Conservation (phyloP, 1,284 basidiomycete species). For the Meira miltonrushii region DNA sequence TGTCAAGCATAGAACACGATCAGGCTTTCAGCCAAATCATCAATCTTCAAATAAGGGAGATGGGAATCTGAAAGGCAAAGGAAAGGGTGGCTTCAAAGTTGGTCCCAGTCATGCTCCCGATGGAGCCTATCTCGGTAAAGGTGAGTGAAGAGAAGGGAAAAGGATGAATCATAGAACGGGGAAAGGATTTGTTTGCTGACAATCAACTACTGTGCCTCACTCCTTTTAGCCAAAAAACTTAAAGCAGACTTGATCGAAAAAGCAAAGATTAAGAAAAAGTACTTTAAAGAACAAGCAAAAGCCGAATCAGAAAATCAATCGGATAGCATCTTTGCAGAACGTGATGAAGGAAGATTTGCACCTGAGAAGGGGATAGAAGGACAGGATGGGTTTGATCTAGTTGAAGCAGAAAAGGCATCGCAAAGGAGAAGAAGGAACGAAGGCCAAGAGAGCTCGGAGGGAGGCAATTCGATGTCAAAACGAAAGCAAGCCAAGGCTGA, state of each 20-base stretch:
- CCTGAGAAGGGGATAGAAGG: slow-evolving; percentile 19
- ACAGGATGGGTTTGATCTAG: background rate
- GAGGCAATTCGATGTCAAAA: background rate
- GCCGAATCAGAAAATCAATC: slow-evolving; percentile 11
- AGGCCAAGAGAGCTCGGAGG: background rate
- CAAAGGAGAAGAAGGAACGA: slow-evolving; percentile 9
- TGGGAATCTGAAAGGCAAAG: slow-evolving; percentile 13
- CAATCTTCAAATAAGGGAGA: too few species aligned
- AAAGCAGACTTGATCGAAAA: slow-evolving; percentile 58
- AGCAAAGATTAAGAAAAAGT: slow-evolving; percentile 58
- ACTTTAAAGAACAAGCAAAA: slow-evolving; percentile 41
- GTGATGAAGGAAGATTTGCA: slow-evolving; percentile 33
- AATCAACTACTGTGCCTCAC: background rate
- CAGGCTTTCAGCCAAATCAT: too few species aligned
- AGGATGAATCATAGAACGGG: background rate
- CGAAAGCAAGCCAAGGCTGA: background rate
- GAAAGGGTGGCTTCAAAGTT: slow-evolving; percentile 38
- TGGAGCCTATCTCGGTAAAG: slow-evolving; percentile 45
- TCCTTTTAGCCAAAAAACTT: slow-evolving; percentile 55
- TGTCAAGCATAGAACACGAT: too few species aligned
- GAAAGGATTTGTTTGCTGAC: background rate
- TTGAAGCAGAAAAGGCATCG: background rate
- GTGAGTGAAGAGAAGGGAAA: slow-evolving; percentile 18
- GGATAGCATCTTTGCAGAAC: background rate
- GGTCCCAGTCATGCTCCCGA: slow-evolving; percentile 45